phyloP scores from a whole-genome alignment of 257 asterid genomes.

The Dorcoceras hygrometricum region DNA sequence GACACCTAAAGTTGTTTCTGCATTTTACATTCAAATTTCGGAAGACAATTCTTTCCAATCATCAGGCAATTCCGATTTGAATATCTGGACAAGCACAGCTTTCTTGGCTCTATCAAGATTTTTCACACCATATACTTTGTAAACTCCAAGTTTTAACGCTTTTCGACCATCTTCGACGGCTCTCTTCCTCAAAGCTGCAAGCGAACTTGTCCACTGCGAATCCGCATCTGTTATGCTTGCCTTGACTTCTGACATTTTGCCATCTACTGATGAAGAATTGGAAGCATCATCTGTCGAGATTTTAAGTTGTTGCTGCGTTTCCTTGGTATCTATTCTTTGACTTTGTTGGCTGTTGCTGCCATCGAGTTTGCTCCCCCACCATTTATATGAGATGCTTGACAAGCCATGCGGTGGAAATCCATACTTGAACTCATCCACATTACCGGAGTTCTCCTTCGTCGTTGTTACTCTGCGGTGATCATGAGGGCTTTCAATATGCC shows the following conservation, averaged over 20 bases:
- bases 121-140: conserved; percentile 30
- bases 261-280: conserved; percentile 20
- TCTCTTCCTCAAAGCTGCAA: conserved; percentile 50
- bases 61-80: conserved; percentile 53
- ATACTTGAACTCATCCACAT: conserved; percentile 61
- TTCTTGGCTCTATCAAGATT: conserved; percentile 39
- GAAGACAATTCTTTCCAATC: conserved; percentile 33
- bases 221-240: conserved; percentile 19
- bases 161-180: conserved; percentile 52
- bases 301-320: conserved; percentile 4
- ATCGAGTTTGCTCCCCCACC: conserved; percentile 61
- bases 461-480: conserved; percentile 28
- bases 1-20: not conserved
- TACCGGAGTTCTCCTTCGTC: conserved; percentile 31
- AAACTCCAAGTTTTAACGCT: conserved; percentile 51
- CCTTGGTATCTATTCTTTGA: conserved; percentile 9
- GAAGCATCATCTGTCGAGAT: not conserved
- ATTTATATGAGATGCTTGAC: conserved; percentile 48
- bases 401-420: conserved; percentile 78
- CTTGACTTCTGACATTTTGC: conserved; percentile 23
- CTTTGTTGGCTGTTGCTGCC: conserved; percentile 16
- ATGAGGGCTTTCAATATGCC: conserved; percentile 29
- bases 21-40: conserved; percentile 26
- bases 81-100: conserved; percentile 49
- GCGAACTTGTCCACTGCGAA: conserved; percentile 27